phyloP scores from a whole-genome alignment of 768 basidiomycete species.

The Pisolithus orientalis region DNA sequence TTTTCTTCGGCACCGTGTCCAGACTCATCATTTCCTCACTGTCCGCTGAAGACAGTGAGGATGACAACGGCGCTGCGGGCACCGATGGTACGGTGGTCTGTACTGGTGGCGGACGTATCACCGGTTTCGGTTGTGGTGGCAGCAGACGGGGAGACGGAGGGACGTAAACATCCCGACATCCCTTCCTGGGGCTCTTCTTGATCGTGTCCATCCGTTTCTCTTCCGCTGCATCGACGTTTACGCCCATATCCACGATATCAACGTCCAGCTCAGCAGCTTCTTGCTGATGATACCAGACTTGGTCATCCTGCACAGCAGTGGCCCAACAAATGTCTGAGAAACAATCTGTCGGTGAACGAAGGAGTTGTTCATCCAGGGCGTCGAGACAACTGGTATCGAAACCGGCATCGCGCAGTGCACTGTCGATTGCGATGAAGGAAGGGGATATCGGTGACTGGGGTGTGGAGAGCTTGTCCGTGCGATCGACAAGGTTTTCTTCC shows the following conservation, averaged over 20 bases:
- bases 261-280: not conserved
- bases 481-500: not conserved
- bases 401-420: conserved; percentile 24
- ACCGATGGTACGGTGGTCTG: not conserved
- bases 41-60: not conserved
- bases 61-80: not conserved
- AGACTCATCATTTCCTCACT: not conserved
- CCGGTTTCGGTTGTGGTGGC: not conserved
- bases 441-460: conserved; percentile 1
- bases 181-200: not conserved
- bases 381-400: conserved; percentile 33
- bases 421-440: conserved; percentile 13
- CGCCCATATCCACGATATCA: not conserved
- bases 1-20: not conserved
- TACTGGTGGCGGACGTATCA: not conserved
- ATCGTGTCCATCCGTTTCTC: not conserved
- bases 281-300: conserved; percentile 18
- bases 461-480: not conserved
- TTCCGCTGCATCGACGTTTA: not conserved
- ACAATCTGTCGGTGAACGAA: conserved; percentile 31
- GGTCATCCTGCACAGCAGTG: conserved; percentile 27
- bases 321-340: conserved; percentile 39
- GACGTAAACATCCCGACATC: not conserved
- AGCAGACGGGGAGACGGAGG: not conserved
- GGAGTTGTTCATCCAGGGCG: conserved; percentile 34